Percentiles rank a stretch among this genome's conserved stretches.
These are phyloP conservation scores for Kazachstania sp. DNA, from an alignment of 1,139 yeast genomes.

Conservation along the genomic window DNA sequence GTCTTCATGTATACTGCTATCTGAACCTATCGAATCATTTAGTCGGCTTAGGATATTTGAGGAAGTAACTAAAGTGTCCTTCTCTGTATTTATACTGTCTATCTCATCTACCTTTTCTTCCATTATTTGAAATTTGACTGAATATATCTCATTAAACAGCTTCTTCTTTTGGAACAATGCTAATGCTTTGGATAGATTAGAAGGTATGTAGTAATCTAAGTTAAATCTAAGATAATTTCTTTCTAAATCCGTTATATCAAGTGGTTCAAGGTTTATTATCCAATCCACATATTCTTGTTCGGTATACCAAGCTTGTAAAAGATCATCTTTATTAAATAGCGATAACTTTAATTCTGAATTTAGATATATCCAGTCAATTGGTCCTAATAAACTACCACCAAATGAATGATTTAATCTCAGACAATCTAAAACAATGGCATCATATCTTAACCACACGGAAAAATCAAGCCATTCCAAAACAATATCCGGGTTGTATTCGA, in stretches of 20 bases:
- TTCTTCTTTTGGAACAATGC: constrained; percentile 11
- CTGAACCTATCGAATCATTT: not conserved
- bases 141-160: constrained; percentile 11
- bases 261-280: constrained; percentile 11
- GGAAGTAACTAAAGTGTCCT: no score
- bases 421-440: constrained; percentile 24
- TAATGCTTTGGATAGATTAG: constrained; percentile 6
- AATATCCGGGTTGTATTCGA: constrained; percentile 20
- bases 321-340: constrained; percentile 13
- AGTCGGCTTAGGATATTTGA: not conserved
- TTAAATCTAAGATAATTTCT: constrained; percentile 12
- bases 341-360: constrained; percentile 16
- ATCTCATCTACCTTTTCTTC: constrained; percentile 12
- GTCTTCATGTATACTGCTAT: constrained; percentile 4
- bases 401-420: constrained; percentile 22
- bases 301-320: constrained; percentile 27
- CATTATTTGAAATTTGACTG: constrained; percentile 11
- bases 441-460: constrained; percentile 25
- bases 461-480: constrained; percentile 22
- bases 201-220: constrained; percentile 11
- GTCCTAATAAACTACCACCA: constrained; percentile 19
- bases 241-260: constrained; percentile 7
- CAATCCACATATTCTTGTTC: constrained; percentile 19
- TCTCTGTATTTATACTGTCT: not conserved
- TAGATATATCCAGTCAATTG: constrained; percentile 22